Conservation (phyloP, 2,329 filamentous ascomycete genomes). For the Cercospora zeae-maydis region DNA sequence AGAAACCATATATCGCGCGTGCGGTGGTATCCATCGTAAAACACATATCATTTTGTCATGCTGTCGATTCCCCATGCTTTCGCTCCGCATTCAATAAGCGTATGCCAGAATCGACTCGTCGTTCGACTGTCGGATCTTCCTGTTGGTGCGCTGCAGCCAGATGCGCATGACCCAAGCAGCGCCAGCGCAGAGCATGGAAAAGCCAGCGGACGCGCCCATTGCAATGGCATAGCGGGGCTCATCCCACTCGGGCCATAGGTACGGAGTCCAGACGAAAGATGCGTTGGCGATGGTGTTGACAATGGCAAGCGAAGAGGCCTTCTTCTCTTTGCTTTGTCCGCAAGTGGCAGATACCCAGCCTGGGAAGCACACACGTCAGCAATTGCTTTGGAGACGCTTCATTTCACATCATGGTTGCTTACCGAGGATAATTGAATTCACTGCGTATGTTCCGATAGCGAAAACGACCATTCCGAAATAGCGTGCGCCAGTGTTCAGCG, state of each 20-base stretch:
- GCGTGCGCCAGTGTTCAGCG: slow-evolving; percentile 37
- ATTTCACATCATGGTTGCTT: background rate
- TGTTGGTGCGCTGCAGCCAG: slow-evolving; percentile 44
- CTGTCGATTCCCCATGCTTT: background rate
- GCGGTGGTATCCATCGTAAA: background rate
- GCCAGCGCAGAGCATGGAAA: slow-evolving; percentile 44
- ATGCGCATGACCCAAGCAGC: slow-evolving; percentile 45
- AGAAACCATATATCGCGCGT: background rate
- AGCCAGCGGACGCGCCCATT: slow-evolving; percentile 44
- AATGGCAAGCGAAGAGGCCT: slow-evolving; percentile 48
- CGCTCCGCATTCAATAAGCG: slow-evolving; percentile 26
- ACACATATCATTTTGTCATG: background rate
- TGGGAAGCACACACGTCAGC: slow-evolving; percentile 36
- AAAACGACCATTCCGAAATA: slow-evolving; percentile 30
- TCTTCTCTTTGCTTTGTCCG: slow-evolving; percentile 51
- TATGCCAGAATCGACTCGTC: slow-evolving; percentile 32
- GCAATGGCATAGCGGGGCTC: slow-evolving; percentile 46
- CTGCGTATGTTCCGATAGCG: slow-evolving; percentile 42
- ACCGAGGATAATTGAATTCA: slow-evolving; percentile 42
- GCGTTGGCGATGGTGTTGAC: slow-evolving; percentile 50
- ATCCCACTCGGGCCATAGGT: slow-evolving; percentile 49
- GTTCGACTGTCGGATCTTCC: slow-evolving; percentile 33
- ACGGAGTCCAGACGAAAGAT: slow-evolving; percentile 51
- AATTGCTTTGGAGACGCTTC: background rate
- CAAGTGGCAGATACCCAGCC: slow-evolving; percentile 47